phyloP scores from a whole-genome alignment of 2,329 filamentous ascomycete species.

The Ramichloridium luteum region DNA sequence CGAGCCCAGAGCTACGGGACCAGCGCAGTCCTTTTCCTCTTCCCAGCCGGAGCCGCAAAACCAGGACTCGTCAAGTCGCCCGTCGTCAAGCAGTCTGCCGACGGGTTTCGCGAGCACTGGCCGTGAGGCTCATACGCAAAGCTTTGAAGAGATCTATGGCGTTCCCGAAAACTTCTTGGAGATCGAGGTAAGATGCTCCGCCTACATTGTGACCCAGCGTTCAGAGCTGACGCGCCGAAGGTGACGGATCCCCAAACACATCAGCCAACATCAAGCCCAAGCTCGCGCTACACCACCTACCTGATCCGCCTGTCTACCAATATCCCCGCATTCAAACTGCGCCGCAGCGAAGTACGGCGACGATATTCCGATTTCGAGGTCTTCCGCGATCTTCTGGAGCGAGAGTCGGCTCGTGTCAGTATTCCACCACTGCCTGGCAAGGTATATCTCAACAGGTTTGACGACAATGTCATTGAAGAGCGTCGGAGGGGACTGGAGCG shows the following conservation, averaged over 20 bases:
- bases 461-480: conserved; percentile 95
- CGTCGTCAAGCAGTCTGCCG: conserved; percentile 10
- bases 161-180: conserved; percentile 98
- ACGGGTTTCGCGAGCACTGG: conserved; percentile 24
- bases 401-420: conserved; percentile 84
- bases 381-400: conserved; percentile 95
- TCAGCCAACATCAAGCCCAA: conserved; percentile 55
- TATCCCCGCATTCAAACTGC: conserved; percentile 96
- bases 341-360: conserved; percentile 68
- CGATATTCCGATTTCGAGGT: conserved; percentile 98
- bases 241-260: conserved; percentile 89
- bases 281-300: conserved; percentile 82
- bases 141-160: conserved; percentile 97
- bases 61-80: too few relatives aligned
- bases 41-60: too few relatives aligned
- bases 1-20: too few relatives aligned
- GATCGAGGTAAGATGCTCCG: conserved; percentile 59
- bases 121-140: conserved; percentile 44
- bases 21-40: too few relatives aligned
- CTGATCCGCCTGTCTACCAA: conserved; percentile 97
- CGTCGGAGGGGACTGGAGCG: conserved; percentile 81
- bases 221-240: conserved; percentile 35
- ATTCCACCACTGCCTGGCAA: conserved; percentile 94
- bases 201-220: background rate
- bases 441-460: conserved; percentile 96